phyloP scores from a whole-genome alignment of 768 basidiomycete genomes.

The Clitopilus hobsonii region DNA sequence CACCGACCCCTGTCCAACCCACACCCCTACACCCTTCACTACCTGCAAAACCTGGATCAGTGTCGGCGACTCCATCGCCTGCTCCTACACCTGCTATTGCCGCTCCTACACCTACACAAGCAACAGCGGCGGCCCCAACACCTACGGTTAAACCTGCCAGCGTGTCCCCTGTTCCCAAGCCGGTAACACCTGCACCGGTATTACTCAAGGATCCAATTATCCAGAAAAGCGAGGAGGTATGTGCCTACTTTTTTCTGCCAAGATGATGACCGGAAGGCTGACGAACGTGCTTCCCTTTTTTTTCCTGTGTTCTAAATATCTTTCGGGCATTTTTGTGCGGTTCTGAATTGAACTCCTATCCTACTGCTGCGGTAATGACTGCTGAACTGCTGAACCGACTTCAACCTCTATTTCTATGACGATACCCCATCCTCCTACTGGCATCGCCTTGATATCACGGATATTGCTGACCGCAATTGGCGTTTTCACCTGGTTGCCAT shows the following conservation, averaged over 20 bases:
- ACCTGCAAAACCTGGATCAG: conserved; percentile 60
- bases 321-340: too few species aligned
- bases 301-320: not conserved
- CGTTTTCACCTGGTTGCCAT: too few species aligned
- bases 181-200: not conserved
- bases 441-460: too few species aligned
- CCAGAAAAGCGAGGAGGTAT: conserved; percentile 60
- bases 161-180: too few species aligned
- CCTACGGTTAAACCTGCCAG: conserved; percentile 15
- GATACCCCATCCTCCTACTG: conserved; percentile 4
- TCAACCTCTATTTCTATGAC: conserved; percentile 5
- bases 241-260: not conserved
- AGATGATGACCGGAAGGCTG: too few species aligned
- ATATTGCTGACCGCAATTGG: too few species aligned
- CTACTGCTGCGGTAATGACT: too few species aligned
- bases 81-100: not conserved
- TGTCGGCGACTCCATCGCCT: not conserved
- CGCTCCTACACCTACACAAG: too few species aligned
- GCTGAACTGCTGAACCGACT: too few species aligned
- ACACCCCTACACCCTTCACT: conserved; percentile 61
- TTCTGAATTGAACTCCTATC: too few species aligned
- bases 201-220: conserved; percentile 30
- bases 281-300: not conserved
- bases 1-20: conserved; percentile 13
- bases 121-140: too few species aligned